phyloP scores from a whole-genome alignment of 768 basidiomycete genomes.

The Mycena crocata region DNA sequence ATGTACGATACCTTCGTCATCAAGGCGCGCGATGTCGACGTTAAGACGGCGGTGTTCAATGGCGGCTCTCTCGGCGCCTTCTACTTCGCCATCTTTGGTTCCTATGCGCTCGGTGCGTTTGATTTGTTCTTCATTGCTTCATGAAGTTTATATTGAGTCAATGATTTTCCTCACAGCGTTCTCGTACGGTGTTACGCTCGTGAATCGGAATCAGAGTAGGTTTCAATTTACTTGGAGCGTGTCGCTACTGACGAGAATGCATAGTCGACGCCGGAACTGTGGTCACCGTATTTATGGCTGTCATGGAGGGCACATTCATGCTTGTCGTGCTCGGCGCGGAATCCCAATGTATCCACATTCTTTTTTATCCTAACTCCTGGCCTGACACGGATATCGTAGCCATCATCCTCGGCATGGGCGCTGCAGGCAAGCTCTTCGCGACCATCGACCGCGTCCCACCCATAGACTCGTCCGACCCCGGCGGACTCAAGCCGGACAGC shows the following conservation, averaged over 20 bases:
- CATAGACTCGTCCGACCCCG: conserved; percentile 82
- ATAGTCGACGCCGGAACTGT: background rate
- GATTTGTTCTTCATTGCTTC: background rate
- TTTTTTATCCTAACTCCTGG: background rate
- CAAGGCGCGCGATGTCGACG: conserved; percentile 62
- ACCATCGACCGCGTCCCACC: conserved; percentile 89
- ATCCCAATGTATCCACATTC: conserved; percentile 43
- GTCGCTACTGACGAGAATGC: background rate
- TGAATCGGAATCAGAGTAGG: conserved; percentile 59
- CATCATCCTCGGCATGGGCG: conserved; percentile 80
- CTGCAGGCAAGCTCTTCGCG: conserved; percentile 87
- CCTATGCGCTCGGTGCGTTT: conserved; percentile 78
- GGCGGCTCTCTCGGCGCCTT: conserved; percentile 75
- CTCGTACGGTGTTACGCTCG: conserved; percentile 88
- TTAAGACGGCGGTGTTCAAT: conserved; percentile 66
- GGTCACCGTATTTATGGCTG: conserved; percentile 75
- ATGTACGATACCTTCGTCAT: conserved; percentile 77
- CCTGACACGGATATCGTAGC: conserved; percentile 55
- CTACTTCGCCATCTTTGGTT: conserved; percentile 85
- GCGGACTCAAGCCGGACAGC: conserved; percentile 72
- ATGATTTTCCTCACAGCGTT: conserved; percentile 67
- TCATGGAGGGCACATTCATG: conserved; percentile 80
- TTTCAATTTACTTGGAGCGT: too few species aligned
- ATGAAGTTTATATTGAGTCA: background rate
- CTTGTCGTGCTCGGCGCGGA: conserved; percentile 44